A percentile compares a stretch with the other conserved stretches of the same genome.
Evolutionary conservation across 2,329 filamentous ascomycete species (phyloP).

Genomic region (Aspergillus sp.): DNA sequence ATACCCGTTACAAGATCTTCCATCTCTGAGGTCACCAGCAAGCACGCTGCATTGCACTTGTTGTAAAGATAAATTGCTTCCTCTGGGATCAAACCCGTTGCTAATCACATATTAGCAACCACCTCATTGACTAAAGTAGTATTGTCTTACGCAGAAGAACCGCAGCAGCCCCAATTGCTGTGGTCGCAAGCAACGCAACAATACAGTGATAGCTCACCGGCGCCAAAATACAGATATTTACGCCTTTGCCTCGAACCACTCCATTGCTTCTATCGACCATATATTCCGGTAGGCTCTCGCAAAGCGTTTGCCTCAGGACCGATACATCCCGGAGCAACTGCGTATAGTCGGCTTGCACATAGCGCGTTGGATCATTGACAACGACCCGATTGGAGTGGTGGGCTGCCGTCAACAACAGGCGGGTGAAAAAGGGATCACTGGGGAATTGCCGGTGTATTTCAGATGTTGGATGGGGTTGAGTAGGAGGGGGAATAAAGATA

Average conservation of each 20-base stretch:
- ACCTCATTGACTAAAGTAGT: too few species aligned
- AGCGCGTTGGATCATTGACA: too few species aligned
- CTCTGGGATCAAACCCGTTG: not conserved
- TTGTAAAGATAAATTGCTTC: not conserved
- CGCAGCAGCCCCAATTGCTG: conserved; percentile 43
- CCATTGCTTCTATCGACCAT: not conserved
- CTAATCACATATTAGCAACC: not conserved
- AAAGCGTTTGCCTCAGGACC: not conserved
- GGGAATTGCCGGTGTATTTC: too few species aligned
- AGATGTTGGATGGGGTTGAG: too few species aligned
- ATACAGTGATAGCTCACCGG: conserved; percentile 44
- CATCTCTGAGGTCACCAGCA: too few species aligned
- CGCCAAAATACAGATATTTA: conserved; percentile 37
- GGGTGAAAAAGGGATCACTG: too few species aligned
- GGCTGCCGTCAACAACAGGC: too few species aligned
- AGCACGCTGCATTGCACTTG: too few species aligned
- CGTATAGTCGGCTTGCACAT: too few species aligned
- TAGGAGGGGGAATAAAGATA: too few species aligned
- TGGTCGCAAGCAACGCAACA: conserved; percentile 41
- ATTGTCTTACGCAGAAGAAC: conserved; percentile 35
- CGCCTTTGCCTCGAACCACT: not conserved
- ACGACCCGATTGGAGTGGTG: too few species aligned
- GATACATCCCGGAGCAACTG: not conserved
- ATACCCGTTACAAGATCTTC: too few species aligned
- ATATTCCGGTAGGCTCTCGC: not conserved